Base-by-base conservation (phyloP, 169 alveolate genomes). In the Plasmodium relictum region DNA sequence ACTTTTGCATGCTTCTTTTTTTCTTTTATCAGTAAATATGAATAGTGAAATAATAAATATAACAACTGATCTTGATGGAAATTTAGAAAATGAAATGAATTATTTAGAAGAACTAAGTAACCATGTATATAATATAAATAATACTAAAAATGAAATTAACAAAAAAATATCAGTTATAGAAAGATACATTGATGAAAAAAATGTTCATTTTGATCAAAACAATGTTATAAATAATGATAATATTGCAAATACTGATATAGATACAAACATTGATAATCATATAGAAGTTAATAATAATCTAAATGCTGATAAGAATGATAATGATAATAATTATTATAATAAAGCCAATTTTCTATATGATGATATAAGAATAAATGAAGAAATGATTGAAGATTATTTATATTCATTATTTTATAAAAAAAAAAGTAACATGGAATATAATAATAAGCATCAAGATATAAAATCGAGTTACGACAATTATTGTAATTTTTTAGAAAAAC, bases 1-100 rank as follows among this genome's bases (percentile, higher is more conserved):
- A 18, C 74, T 95, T 16, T 85, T 95, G 7, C 97, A 95, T 63
- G 96, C 97, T 0, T 88, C 97, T 5, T 92, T 78, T 65, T 92
- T 18, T 20, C 39, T 78, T 31, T 37, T 63, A 12, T 54, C 89
- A 1, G 65, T 78, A n/a, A 48, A 78, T 65, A 52, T 78, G 26
- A 66, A 78, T n/a, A 63, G 16, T 42, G 78, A 63, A 8, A 39
- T 78, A 39, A 78, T 78, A 78, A 65, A 78, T 58, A 78, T 78
- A 0, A 78, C 89, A 14, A 78, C 89, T 0, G 80, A 78, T 31
- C 56, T 52, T 45, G 68, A 78, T 58, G 92, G 88, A 31, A 88
- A 78, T n/a, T 54, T 54, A 54, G 70, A 31, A 9, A 14, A 14
- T 2, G 52, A 70, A 41, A 20, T 45, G 24, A 61, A 59, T 31